Percentiles rank a stretch among this genome's conserved stretches.
phyloP scores from a whole-genome alignment of 208 protist genomes.

The Acanthamoeba divionensis region DNA sequence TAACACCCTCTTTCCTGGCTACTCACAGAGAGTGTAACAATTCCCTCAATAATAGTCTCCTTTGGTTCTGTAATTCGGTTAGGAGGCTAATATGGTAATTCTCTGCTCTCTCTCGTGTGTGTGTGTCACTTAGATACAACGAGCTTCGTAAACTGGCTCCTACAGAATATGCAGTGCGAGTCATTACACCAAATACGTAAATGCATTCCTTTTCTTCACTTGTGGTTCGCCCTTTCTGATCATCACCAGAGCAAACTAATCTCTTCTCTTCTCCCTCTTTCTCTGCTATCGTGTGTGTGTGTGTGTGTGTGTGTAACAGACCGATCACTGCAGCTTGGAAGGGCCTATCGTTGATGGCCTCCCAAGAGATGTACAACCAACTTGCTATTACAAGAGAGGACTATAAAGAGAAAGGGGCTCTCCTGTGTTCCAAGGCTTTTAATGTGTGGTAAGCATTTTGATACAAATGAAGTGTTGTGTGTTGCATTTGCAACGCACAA shows the following conservation, averaged over 20 bases:
- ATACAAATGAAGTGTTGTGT: too few relatives aligned
- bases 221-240: not conserved
- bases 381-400: slow-evolving; percentile 38
- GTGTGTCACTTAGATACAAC: not conserved
- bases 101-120: too few relatives aligned
- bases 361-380: slow-evolving; percentile 11
- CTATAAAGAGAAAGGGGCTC: slow-evolving; percentile 60
- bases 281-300: too few relatives aligned
- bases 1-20: slow-evolving; percentile 53
- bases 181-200: not conserved
- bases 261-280: not conserved
- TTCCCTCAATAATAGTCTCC: not conserved
- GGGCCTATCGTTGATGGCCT: slow-evolving; percentile 43
- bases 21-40: slow-evolving; percentile 59
- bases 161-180: not conserved
- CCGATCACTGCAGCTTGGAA: slow-evolving; percentile 54
- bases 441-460: too few relatives aligned
- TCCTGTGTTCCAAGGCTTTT: too few relatives aligned
- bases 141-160: not conserved
- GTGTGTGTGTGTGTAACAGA: not conserved
- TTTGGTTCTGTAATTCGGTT: not conserved
- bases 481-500: too few relatives aligned
- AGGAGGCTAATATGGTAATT: not conserved
- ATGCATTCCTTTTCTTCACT: not conserved
- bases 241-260: not conserved